Evolutionary conservation across 78 protist species (phyloP).

Genomic region (Goniomonas avonlea): DNA sequence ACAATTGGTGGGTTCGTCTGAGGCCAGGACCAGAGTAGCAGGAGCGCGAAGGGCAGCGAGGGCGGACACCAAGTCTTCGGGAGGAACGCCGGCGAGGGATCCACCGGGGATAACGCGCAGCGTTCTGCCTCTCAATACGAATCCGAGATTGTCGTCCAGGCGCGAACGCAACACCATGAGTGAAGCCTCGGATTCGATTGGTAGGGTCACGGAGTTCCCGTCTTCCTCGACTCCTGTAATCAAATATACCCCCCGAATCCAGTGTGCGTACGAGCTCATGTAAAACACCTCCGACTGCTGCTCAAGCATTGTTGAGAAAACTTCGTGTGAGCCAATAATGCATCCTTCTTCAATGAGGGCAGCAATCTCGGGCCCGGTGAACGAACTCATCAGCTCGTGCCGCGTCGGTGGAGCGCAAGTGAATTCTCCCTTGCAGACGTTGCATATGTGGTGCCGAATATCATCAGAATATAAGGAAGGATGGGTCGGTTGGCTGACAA

Average conservation of each 20-base stretch:
- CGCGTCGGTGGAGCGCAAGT: constrained; percentile 1
- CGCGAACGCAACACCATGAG: too few relatives aligned
- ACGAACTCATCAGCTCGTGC: constrained; percentile 3
- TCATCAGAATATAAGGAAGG: not conserved
- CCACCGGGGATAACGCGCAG: not conserved
- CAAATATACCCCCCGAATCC: not conserved
- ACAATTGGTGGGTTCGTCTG: too few relatives aligned
- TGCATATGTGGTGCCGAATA: not conserved
- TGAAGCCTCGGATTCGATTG: too few relatives aligned
- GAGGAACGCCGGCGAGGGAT: not conserved
- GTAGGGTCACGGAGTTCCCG: not conserved
- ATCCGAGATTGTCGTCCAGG: too few relatives aligned
- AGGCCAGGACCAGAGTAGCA: too few relatives aligned
- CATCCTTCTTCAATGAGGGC: not conserved
- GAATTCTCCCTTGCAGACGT: not conserved
- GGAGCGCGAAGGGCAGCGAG: not conserved
- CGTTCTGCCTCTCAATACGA: not conserved
- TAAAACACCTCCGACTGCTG: too few relatives aligned
- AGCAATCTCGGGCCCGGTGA: constrained; percentile 13
- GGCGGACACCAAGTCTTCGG: not conserved
- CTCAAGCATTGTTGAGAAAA: too few relatives aligned
- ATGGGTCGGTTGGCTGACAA: constrained; percentile 17
- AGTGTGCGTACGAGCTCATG: not conserved
- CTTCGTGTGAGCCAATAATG: not conserved
- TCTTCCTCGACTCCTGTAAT: not conserved